Evolutionary conservation across 2,329 filamentous ascomycete genomes (phyloP), one percentile per base, ranked within the genome.

Genomic region (Chaetomium sp.): DNA sequence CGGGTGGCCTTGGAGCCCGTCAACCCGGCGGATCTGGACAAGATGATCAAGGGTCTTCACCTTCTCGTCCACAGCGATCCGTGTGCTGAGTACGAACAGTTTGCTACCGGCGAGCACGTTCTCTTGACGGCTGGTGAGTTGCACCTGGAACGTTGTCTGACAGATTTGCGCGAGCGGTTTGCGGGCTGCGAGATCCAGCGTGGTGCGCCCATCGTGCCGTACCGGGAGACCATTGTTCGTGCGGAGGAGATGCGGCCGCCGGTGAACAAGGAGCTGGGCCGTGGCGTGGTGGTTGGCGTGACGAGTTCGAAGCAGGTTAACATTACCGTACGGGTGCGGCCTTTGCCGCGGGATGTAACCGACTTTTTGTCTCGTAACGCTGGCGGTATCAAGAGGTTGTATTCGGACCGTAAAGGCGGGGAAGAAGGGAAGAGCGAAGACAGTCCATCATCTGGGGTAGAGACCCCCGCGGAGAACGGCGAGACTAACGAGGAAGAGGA

Each of bases 121-220:
- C 83, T 99, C 27, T 72, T 96, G 40, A 97, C 94, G 0, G 94
- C 94, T 5, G 94, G 94, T 53, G 94, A 99, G 71, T 69, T 99
- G 62, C 94, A 99, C 73, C 78, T 99, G 3, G 94, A 99, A 71
- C 80, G 94, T 55, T 99, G 94, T 68, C 71, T 99, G 57, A 96
- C 94, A 52, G 94, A 99, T 74, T 77, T 99, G 33, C 82, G 90
- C 59, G 94, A 99, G 68, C 80, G 94, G 5, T 99, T 96, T 68
- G 92, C 94, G 5, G 86, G 84, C 61, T 97, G 95, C 68, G 92
- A 97, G 62, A 91, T 99, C 52, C 92, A 97, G 67, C 89, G 89
- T 34, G 91, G 94, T 55, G 89, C 89, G 44, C 89, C 94, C 1
- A 97, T 99, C 59, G 94, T 99, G 11, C 94, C 94, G 0, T 99